A percentile compares a stretch with the other conserved stretches of the same genome.
Evolutionary conservation across 192 early-diverging fungal genomes (phyloP).

Genomic region (Globomyces pollinis-pini): DNA sequence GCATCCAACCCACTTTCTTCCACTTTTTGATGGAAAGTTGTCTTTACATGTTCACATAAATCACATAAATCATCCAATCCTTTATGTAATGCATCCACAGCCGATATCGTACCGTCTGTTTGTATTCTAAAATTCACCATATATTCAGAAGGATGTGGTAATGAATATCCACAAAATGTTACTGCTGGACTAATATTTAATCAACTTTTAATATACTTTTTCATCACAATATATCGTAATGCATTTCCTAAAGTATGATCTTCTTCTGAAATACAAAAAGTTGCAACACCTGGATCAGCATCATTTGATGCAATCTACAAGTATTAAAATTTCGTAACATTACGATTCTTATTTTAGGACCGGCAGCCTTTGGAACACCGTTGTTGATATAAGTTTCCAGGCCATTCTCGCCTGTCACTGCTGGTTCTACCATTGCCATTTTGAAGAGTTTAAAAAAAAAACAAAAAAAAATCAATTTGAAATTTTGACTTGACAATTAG

Average conservation of each 20-base stretch:
- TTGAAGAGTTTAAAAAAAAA: constrained; percentile 1
- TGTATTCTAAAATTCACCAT: constrained; percentile 91
- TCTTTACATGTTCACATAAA: constrained; percentile 60
- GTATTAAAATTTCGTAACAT: neutral
- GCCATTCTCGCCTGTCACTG: constrained; percentile 5
- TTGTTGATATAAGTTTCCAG: constrained; percentile 2
- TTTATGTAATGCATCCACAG: constrained; percentile 76
- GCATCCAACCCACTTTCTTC: constrained; percentile 14
- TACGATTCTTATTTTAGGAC: constrained; percentile 7
- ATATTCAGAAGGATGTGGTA: constrained; percentile 92
- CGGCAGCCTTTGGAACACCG: neutral
- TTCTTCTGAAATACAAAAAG: constrained; percentile 85
- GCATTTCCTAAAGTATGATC: constrained; percentile 97
- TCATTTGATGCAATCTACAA: constrained; percentile 29
- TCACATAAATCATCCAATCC: constrained; percentile 77
- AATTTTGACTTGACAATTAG: neutral
- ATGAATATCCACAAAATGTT: constrained; percentile 90
- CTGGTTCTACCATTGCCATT: constrained; percentile 9
- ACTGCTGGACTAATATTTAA: constrained; percentile 73
- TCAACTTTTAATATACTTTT: constrained; percentile 63
- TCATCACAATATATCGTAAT: constrained; percentile 87
- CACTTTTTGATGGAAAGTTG: constrained; percentile 51
- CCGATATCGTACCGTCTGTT: constrained; percentile 71
- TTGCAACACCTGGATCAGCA: constrained; percentile 67
- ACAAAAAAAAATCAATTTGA: neutral